Percentiles rank a stretch among this genome's conserved stretches.
phyloP scores from a whole-genome alignment of 768 basidiomycete species.

The Phanerodontia chrysosporium region DNA sequence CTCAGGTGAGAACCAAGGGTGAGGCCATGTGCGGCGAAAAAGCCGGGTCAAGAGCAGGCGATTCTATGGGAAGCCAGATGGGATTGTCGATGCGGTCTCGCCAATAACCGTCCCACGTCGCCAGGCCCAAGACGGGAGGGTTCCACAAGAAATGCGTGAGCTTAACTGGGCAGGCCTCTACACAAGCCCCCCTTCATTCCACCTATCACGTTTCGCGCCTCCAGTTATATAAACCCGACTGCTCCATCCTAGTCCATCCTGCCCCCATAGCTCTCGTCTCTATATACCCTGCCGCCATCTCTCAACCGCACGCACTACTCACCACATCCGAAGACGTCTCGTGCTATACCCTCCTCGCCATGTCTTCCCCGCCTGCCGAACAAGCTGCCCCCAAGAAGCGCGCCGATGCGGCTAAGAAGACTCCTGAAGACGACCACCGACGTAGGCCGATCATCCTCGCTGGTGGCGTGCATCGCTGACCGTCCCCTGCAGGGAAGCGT shows the following conservation, averaged over 20 bases:
- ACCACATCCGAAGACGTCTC: neutral
- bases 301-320: neutral
- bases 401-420: conserved; percentile 22
- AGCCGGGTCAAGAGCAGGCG: neutral
- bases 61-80: conserved; percentile 11
- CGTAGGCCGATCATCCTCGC: conserved; percentile 14
- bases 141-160: conserved; percentile 9
- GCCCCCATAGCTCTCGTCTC: neutral
- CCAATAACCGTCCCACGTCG: conserved; percentile 10
- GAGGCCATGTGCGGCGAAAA: conserved; percentile 6
- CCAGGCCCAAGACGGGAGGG: neutral
- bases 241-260: neutral
- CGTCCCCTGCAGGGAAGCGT: conserved; percentile 38
- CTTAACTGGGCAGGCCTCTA: conserved; percentile 2
- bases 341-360: conserved; percentile 13
- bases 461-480: too few relatives aligned
- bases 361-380: conserved; percentile 19
- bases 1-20: neutral
- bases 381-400: conserved; percentile 22
- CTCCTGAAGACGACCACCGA: conserved; percentile 49
- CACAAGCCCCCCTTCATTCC: conserved; percentile 1
- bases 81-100: conserved; percentile 6
- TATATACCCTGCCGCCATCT: neutral
- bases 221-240: conserved; percentile 12
- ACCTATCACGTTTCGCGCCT: conserved; percentile 3